Base-by-base conservation (phyloP, 805 yeast genomes). In the Metschnikowia hibisci region DNA sequence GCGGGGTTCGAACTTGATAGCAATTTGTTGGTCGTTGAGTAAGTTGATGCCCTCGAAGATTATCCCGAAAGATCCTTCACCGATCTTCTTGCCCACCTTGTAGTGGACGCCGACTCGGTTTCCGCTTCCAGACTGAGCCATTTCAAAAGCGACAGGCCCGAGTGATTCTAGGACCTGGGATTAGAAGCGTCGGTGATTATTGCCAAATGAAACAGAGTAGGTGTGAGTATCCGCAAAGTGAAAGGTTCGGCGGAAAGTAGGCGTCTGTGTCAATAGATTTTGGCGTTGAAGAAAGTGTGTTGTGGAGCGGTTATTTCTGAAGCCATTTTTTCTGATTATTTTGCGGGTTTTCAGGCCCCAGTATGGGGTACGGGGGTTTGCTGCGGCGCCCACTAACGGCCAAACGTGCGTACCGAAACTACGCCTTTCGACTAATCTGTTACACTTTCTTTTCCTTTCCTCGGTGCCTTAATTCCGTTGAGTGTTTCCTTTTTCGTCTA, bases 21-120 rank as follows among this genome's bases (percentile, higher is more conserved):
- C 99, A 35, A 93, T 98, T 39, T 87, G 95, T 48, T 83, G 84
- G 52, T 90, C 90, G 69, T 89, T 91, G 55, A 93, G 80, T 60
- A 93, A 76, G 63, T 93, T 91, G 33, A 87, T 79, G 50, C 99
- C 99, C 69, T 93, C 98, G 62, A 93, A 93, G 46, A 93, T 84
- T 41, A 93, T 96, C 44, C 99, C 99, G 64, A 93, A 93, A 4
- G 98, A 91, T 34, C 99, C 99, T 67, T 93, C 98, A 45, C 99
- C 99, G 48, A 93, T 90, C 69, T 93, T 93, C 65, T 90, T 91
- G 46, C 98, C 99, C 44, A 93, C 93, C 55, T 89, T 85, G 69
- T 90, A 93, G 71, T 93, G 99, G 48, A 91, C 81, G 18, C 99
- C 99, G 35, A 93, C 96, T 32, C 84, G 80, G 62, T 79, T 80